Evolutionary conservation across 192 early-diverging fungal species (phyloP), one percentile per base, ranked within the genome.

Genomic region (Obelidium mucronatum): DNA sequence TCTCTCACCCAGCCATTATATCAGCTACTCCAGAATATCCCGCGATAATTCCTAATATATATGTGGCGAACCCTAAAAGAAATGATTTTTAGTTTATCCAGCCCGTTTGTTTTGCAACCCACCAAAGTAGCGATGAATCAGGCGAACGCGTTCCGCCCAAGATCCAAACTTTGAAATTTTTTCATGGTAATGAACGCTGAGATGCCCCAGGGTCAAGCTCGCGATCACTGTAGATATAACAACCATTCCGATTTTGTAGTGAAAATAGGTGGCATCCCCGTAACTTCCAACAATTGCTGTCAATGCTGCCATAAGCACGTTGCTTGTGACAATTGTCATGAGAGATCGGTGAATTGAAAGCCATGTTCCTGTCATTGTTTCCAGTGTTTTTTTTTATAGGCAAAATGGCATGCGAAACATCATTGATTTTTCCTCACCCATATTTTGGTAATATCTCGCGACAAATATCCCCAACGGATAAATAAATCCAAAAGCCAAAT

Each of bases 391-490:
- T n/a, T n/a, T n/a, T n/a, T n/a, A n/a, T n/a, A n/a, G n/a, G n/a
- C n/a, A n/a, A n/a, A n/a, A n/a, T n/a, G n/a, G n/a, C n/a, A n/a
- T n/a, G n/a, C n/a, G n/a, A n/a, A n/a, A n/a, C 75, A 71, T 19
- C 51, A 52, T 17, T 13, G 15, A 52, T 52, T 52, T 52, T 17
- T 17, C n/a, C 51, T 52, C 51, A 15, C 37, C 42, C 62, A 75
- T 13, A 28, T 66, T 53, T 1, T n/a, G 51, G 40, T 36, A 53
- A 53, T 81, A 81, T 22, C 80, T 17, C n/a, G 80, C 80, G 30
- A 82, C 65, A 68, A 76, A 79, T 17, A 82, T 82, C 19, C 78
- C 80, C 24, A 79, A 30, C 6, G 80, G 80, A 60, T 79, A 79
- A 11, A 80, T 54, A 58, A 77, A 78, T 30, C 73, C 80, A 52